Conservation (phyloP, 2,329 filamentous ascomycete genomes). For the Diaporthe sp. region DNA sequence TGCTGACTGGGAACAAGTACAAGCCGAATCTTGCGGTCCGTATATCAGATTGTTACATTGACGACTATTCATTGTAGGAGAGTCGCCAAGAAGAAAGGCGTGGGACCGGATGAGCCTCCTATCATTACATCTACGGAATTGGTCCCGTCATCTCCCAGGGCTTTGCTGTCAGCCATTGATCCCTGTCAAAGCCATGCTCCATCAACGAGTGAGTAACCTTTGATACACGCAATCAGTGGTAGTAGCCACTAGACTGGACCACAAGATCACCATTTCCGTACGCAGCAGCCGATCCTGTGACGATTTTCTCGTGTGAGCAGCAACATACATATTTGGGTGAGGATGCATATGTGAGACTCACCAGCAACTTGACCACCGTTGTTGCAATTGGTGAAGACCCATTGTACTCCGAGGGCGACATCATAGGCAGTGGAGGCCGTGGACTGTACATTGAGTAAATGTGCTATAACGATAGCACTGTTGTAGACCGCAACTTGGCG, state of each 20-base stretch:
- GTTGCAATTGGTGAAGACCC: slow-evolving; percentile 1
- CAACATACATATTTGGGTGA: background rate
- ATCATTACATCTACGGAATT: background rate
- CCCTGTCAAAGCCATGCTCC: background rate
- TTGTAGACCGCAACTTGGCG: background rate
- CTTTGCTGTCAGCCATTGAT: background rate
- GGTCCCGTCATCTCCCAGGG: background rate
- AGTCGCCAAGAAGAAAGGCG: background rate
- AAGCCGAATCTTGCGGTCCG: too few relatives aligned
- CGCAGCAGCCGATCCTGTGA: slow-evolving; percentile 9
- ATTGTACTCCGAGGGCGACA: background rate
- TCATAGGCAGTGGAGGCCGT: background rate
- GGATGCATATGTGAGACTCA: background rate
- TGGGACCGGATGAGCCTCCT: background rate
- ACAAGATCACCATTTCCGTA: background rate
- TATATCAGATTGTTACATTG: background rate
- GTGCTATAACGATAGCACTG: background rate
- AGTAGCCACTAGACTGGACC: background rate
- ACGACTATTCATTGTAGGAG: background rate
- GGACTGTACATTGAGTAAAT: background rate
- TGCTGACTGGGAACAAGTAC: too few relatives aligned
- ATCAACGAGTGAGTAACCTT: background rate
- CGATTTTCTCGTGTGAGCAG: background rate
- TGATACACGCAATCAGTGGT: background rate
- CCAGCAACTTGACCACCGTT: background rate